These are phyloP conservation scores for Verticillium klebahnii DNA, from an alignment of 2,329 filamentous ascomycete genomes.

Conservation along the genomic window DNA sequence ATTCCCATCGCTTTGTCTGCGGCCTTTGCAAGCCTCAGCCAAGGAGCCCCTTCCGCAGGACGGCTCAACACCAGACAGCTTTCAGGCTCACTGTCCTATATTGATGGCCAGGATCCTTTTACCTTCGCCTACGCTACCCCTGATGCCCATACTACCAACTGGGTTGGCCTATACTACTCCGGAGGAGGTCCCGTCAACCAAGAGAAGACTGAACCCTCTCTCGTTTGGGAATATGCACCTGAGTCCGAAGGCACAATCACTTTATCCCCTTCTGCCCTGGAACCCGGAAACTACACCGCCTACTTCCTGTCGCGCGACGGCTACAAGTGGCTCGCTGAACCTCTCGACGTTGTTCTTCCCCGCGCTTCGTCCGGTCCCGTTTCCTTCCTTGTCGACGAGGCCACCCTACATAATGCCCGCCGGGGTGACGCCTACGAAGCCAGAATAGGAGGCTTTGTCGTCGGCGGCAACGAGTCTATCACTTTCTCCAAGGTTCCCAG, in stretches of 20 bases:
- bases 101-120: constrained; percentile 11
- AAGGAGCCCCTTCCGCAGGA: not conserved
- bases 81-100: not conserved
- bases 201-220: constrained; percentile 19
- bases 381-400: constrained; percentile 21
- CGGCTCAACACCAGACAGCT: not conserved
- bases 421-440: constrained; percentile 26
- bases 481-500: constrained; percentile 20
- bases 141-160: constrained; percentile 24
- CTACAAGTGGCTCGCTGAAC: constrained; percentile 29
- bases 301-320: constrained; percentile 29
- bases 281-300: constrained; percentile 26
- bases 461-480: constrained; percentile 17
- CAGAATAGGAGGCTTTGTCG: constrained; percentile 26
- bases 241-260: constrained; percentile 19
- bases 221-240: constrained; percentile 29
- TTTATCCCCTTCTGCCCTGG: constrained; percentile 18
- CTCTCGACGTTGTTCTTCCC: constrained; percentile 23
- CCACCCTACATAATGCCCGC: constrained; percentile 31
- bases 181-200: constrained; percentile 29
- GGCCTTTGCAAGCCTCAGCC: not conserved
- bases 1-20: not conserved
- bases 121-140: constrained; percentile 30
- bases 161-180: constrained; percentile 30
- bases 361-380: constrained; percentile 1